Evolutionary conservation across 176 grass and related monocot species (phyloP), one percentile per base, ranked within the genome.

Genomic region (Oryza officinalis): DNA sequence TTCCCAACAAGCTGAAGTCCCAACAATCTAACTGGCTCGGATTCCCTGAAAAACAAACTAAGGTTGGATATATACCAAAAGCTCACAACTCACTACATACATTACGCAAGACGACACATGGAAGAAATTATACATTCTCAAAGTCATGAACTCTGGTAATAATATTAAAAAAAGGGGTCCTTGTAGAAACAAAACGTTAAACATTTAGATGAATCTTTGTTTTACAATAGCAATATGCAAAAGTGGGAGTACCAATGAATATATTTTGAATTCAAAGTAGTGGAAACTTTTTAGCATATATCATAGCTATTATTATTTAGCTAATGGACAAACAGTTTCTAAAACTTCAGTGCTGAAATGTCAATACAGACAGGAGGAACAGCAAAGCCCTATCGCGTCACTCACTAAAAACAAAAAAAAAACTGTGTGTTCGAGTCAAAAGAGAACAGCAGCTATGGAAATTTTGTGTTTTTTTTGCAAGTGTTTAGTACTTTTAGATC

Each of bases 1-100:
- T 89, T 94, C 44, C 89, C 92, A 77, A 94, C 85, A 60, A 94
- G 76, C 74, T 94, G 87, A 80, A 94, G 90, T 20, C 92, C 92
- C 75, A 91, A 71, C 69, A 94, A 79, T 81, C 92, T 84, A 67
- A 94, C 89, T 83, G 89, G 81, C 67, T 94, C 92, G 26, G 85
- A 67, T 79, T 94, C 92, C 87, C 92, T 94, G 67, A 65, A 87
- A 70, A 74, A 45, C 60, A 63, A 77, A 86, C 32, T 13, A 59
- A 74, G 73, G 12, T 74, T 67, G 73, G 45, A 72, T 78, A 84
- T 78, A 84, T 71, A 69, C 52, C 59, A 72, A 70, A 83, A 54
- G 40, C 64, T 63, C 14, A 8, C 22, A 6, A 83, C 45, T 43
- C 59, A 47, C 45, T 5, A 47, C 45, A 47, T 35, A 79, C 13